Conservation (phyloP, 257 asterid species). For the Solanum commersonii region DNA sequence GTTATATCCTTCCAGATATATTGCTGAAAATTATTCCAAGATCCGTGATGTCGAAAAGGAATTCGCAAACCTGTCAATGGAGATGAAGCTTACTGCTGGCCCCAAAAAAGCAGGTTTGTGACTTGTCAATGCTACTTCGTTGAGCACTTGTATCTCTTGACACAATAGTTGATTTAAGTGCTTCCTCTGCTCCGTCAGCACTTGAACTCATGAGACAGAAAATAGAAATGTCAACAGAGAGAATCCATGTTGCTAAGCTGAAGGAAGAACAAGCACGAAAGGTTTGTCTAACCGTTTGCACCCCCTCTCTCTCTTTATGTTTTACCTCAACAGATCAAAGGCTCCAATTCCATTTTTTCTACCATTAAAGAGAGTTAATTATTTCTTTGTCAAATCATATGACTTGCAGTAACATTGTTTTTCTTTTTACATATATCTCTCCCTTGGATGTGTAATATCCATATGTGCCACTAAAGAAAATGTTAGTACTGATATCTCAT, state of each 20-base stretch:
- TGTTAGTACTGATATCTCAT: neutral
- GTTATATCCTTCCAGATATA: conserved; percentile 49
- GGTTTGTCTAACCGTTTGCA: conserved; percentile 25
- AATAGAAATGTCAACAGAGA: conserved; percentile 81
- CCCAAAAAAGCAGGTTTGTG: conserved; percentile 81
- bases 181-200: conserved; percentile 26
- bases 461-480: neutral
- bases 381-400: neutral
- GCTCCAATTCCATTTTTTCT: neutral
- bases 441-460: neutral
- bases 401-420: neutral
- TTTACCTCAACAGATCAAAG: neutral
- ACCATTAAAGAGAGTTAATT: neutral
- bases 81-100: conserved; percentile 94
- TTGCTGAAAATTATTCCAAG: conserved; percentile 83
- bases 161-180: neutral
- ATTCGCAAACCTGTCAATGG: conserved; percentile 67
- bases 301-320: neutral
- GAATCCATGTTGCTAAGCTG: conserved; percentile 55
- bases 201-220: conserved; percentile 94
- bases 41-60: conserved; percentile 97
- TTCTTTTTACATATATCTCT: neutral
- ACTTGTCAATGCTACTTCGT: neutral
- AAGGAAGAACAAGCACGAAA: conserved; percentile 73
- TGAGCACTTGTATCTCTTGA: neutral